phyloP scores from a whole-genome alignment of 2,329 filamentous ascomycete genomes.

The Alternaria triticina region DNA sequence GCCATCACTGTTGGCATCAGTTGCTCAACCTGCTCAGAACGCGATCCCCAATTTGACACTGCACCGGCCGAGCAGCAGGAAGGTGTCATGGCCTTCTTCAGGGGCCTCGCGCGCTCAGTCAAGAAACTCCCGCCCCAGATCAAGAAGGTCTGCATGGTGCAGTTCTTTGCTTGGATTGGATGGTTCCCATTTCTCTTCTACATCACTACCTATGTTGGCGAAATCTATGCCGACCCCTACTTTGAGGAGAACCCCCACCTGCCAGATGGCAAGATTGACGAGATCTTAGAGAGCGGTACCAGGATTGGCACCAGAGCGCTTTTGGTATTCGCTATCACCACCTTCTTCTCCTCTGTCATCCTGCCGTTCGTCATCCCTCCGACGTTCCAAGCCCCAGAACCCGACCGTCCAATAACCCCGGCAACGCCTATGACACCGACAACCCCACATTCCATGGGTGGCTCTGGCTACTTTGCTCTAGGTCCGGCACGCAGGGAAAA shows the following conservation, averaged over 20 bases:
- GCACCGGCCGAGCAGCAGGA: slow-evolving; percentile 59
- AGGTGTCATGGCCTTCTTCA: slow-evolving; percentile 80
- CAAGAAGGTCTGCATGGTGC: slow-evolving; percentile 71
- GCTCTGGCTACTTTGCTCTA: slow-evolving; percentile 44
- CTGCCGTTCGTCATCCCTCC: slow-evolving; percentile 86
- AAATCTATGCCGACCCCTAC: slow-evolving; percentile 87
- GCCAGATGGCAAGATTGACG: slow-evolving; percentile 75
- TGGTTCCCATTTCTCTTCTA: slow-evolving; percentile 98
- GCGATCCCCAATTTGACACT: slow-evolving; percentile 77
- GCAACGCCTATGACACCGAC: slow-evolving; percentile 46
- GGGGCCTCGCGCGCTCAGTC: slow-evolving; percentile 76
- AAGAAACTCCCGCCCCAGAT: slow-evolving; percentile 82
- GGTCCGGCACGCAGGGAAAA: slow-evolving; percentile 25
- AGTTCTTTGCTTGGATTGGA: slow-evolving; percentile 83
- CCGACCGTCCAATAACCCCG: slow-evolving; percentile 48
- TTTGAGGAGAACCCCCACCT: slow-evolving; percentile 80
- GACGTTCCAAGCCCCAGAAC: slow-evolving; percentile 65
- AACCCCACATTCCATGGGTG: slow-evolving; percentile 41
- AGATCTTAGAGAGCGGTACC: slow-evolving; percentile 83
- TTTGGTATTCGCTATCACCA: slow-evolving; percentile 85
- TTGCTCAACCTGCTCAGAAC: slow-evolving; percentile 72
- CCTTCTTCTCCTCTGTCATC: slow-evolving; percentile 79
- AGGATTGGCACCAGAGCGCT: slow-evolving; percentile 88
- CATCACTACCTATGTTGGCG: slow-evolving; percentile 90
- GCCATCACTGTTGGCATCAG: slow-evolving; percentile 73